Percentiles rank a stretch among this genome's conserved stretches.
Conservation (phyloP, 2,329 filamentous ascomycete genomes). For the Paecilomyces dactylethromorphus region DNA sequence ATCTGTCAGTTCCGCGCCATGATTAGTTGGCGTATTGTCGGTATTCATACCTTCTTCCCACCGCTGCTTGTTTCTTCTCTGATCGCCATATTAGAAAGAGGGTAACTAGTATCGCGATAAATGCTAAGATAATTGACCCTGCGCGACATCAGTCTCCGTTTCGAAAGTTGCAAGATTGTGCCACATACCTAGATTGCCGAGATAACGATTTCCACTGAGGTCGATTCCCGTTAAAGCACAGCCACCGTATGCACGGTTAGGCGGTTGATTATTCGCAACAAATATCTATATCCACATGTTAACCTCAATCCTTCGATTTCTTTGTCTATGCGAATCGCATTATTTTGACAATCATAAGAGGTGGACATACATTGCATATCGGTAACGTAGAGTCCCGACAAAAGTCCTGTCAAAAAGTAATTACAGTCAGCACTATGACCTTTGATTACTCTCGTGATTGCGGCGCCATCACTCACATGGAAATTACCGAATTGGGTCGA, state of each 20-base stretch:
- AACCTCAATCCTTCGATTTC: slow-evolving; percentile 5
- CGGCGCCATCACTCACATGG: slow-evolving; percentile 38
- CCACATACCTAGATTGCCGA: slow-evolving; percentile 71
- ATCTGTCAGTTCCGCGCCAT: background rate
- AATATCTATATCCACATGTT: slow-evolving; percentile 52
- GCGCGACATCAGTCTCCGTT: slow-evolving; percentile 11
- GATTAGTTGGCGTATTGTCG: background rate
- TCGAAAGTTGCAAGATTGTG: slow-evolving; percentile 21
- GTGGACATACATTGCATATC: slow-evolving; percentile 68
- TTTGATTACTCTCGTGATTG: background rate
- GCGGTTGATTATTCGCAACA: slow-evolving; percentile 52
- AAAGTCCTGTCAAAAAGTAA: slow-evolving; percentile 54
- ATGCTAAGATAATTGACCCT: slow-evolving; percentile 85
- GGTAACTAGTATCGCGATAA: slow-evolving; percentile 64
- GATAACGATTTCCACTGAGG: slow-evolving; percentile 56
- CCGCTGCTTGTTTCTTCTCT: slow-evolving; percentile 85
- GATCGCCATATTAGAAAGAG: slow-evolving; percentile 69
- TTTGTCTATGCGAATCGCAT: slow-evolving; percentile 1
- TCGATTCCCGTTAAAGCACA: slow-evolving; percentile 72
- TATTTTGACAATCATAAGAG: background rate
- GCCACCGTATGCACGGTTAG: slow-evolving; percentile 55
- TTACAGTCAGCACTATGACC: slow-evolving; percentile 12
- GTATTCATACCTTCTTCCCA: slow-evolving; percentile 70
- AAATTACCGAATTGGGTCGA: slow-evolving; percentile 55
- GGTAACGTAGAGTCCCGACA: slow-evolving; percentile 78